Evolutionary conservation across 345 rosid genomes (phyloP).

Genomic region (Streptanthus diversifolius): DNA sequence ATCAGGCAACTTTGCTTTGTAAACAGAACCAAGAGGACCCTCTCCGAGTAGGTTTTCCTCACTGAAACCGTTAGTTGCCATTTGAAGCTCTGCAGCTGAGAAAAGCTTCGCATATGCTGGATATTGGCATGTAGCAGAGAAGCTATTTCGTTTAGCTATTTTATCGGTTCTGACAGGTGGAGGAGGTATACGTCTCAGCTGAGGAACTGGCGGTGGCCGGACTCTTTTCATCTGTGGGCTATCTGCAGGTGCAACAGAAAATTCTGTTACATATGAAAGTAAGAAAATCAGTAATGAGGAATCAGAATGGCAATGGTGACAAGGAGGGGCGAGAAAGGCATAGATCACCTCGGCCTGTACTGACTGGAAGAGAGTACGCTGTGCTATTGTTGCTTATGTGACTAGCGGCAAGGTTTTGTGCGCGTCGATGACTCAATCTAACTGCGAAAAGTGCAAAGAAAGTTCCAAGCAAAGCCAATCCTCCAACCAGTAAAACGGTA

Average conservation of each 20-base stretch:
- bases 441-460: slow-evolving; percentile 53
- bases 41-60: slow-evolving; percentile 69
- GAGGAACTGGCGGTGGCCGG: slow-evolving; percentile 39
- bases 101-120: slow-evolving; percentile 50
- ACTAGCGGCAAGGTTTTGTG: slow-evolving; percentile 32
- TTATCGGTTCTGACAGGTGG: slow-evolving; percentile 37
- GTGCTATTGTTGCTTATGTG: slow-evolving; percentile 40
- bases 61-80: slow-evolving; percentile 69
- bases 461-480: slow-evolving; percentile 50
- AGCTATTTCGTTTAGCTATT: slow-evolving; percentile 47
- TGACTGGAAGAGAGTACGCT: slow-evolving; percentile 44
- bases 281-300: slow-evolving; percentile 13
- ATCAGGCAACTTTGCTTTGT: slow-evolving; percentile 71
- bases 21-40: slow-evolving; percentile 87
- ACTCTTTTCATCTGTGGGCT: slow-evolving; percentile 44
- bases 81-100: slow-evolving; percentile 66
- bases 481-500: slow-evolving; percentile 55
- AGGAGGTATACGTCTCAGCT: slow-evolving; percentile 38
- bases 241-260: slow-evolving; percentile 41
- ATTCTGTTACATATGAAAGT: slow-evolving; percentile 30
- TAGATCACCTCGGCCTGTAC: slow-evolving; percentile 48
- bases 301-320: slow-evolving; percentile 21
- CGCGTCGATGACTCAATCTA: slow-evolving; percentile 37
- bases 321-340: slow-evolving; percentile 12
- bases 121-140: slow-evolving; percentile 42